Evolutionary conservation across 2,329 filamentous ascomycete genomes (phyloP), one percentile per base, ranked within the genome.

Genomic region (Aspergillus transmontanensis): DNA sequence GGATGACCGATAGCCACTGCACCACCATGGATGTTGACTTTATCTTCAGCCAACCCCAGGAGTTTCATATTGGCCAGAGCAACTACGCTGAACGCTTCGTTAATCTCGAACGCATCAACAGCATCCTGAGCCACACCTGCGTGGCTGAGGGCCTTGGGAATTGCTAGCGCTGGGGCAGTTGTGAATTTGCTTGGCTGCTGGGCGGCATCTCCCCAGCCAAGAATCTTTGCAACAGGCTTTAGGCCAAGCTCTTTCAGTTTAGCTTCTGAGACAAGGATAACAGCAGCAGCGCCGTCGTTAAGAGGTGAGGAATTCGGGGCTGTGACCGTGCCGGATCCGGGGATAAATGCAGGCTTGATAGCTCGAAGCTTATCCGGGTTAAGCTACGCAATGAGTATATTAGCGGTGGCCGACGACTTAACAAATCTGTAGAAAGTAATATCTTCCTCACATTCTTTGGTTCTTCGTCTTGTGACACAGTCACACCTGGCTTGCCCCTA

Each of bases 51-150:
- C 62, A 99, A 82, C 66, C 85, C 86, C 46, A 99, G 88, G 60
- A 98, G 80, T 87, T 99, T 97, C 83, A 97, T 89, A 85, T 99
- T 99, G 70, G 95, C 94, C 58, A 99, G 86, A 45, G 95, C 93
- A 67, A 99, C 95, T 57, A 97, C 95, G 67, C 92, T 95, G 85
- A 99, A 99, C 48, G 95, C 95, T 85, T 99, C 95, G 85, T 99
- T 99, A 85, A 99, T 97, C 85, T 99, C 95, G 80, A 95, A 99
- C 72, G 89, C 95, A 75, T 98, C 94, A 63, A 99, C 86, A 64
- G 92, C 85, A 67, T 90, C 87, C 71, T 89, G 86, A 62, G 88
- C 86, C 66, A 99, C 82, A 66, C 92, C 91, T 65, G 95, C 95
- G 81, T 99, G 94, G 86, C 94, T 93, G 75, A 99, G 87, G 63